A percentile compares a stretch with the other conserved stretches of the same genome.
Conservation (phyloP, 2,329 filamentous ascomycete species). For the Pseudogymnoascus sp. region DNA sequence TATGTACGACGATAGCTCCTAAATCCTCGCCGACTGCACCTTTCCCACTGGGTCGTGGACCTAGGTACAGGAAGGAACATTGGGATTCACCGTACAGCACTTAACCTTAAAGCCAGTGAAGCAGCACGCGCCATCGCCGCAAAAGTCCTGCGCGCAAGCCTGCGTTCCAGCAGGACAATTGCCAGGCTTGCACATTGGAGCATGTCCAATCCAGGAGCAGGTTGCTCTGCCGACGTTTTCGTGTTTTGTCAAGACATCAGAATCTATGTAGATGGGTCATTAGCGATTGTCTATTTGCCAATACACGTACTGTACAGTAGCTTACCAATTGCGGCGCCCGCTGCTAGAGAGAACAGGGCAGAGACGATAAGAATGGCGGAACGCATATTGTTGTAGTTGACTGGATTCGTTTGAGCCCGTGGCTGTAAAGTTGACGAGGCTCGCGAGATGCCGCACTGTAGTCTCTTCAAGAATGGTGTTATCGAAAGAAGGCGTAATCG, state of each 20-base stretch:
- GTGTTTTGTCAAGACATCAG: not conserved
- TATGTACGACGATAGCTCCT: slow-evolving; percentile 59
- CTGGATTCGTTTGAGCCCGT: not conserved
- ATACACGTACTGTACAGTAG: not conserved
- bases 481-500: not conserved
- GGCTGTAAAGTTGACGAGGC: not conserved
- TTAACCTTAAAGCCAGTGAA: not conserved
- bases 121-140: not conserved
- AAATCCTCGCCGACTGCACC: slow-evolving; percentile 32
- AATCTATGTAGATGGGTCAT: not conserved
- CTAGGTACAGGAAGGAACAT: not conserved
- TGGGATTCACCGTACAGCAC: not conserved
- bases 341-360: not conserved
- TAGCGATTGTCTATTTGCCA: not conserved
- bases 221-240: not conserved
- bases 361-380: not conserved
- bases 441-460: not conserved
- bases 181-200: not conserved
- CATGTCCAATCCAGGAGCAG: not conserved
- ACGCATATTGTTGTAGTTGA: not conserved
- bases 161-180: not conserved
- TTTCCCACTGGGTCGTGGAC: not conserved
- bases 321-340: not conserved
- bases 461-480: not conserved
- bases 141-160: not conserved